These are phyloP conservation scores for Heliamphora exappendiculata DNA, from an alignment of 148 eudicot species.

Conservation along the genomic window DNA sequence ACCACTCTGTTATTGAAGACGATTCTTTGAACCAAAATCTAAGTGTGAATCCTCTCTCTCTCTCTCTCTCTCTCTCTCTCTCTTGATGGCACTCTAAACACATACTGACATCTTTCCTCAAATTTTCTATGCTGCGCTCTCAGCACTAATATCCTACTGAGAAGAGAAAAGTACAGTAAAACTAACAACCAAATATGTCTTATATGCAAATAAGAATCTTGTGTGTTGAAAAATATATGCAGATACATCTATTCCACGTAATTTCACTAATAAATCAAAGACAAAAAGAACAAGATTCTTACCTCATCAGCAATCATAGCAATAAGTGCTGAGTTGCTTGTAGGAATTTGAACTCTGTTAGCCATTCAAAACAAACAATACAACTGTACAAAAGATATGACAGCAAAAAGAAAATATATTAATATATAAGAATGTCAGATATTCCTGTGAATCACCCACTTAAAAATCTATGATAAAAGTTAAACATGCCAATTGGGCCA, in stretches of 20 bases:
- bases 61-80: too few relatives aligned
- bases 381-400: not conserved
- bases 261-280: not conserved
- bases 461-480: not conserved
- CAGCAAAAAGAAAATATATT: not conserved
- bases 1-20: too few relatives aligned
- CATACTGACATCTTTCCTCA: not conserved
- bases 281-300: not conserved
- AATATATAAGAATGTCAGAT: not conserved
- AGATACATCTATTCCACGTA: not conserved
- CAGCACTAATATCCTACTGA: not conserved
- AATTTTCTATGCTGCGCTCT: not conserved
- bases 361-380: conserved; percentile 34
- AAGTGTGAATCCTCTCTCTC: too few relatives aligned
- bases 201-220: not conserved
- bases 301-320: conserved; percentile 88
- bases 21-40: too few relatives aligned
- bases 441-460: not conserved
- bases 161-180: not conserved
- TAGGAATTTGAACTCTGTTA: conserved; percentile 52
- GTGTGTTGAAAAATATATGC: not conserved
- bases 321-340: conserved; percentile 62
- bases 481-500: not conserved
- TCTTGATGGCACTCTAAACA: not conserved
- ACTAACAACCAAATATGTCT: not conserved